A percentile compares a stretch with the other conserved stretches of the same genome.
phyloP scores from a whole-genome alignment of 345 rosid genomes.

The Ceriops decandra region DNA sequence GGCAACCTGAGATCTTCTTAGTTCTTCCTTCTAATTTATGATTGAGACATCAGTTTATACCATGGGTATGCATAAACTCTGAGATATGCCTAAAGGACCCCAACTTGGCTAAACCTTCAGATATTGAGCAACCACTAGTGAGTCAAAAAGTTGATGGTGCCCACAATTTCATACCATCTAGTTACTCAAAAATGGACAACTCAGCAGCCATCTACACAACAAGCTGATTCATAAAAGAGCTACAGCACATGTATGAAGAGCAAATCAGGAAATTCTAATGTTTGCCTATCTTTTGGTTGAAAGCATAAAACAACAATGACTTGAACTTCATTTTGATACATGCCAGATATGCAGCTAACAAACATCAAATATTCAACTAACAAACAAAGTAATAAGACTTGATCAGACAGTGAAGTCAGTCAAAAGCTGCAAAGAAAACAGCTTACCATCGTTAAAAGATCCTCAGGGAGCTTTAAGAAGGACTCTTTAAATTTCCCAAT shows the following conservation, averaged over 20 bases:
- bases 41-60: no score
- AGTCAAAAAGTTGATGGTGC: neutral
- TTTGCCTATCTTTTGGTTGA: neutral
- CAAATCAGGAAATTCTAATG: neutral
- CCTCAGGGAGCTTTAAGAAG: conserved; percentile 88
- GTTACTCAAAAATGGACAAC: neutral
- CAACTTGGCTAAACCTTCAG: neutral
- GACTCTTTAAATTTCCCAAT: conserved; percentile 80
- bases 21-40: no score
- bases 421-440: conserved; percentile 5
- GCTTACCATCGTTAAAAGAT: conserved; percentile 79
- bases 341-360: neutral
- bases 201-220: neutral
- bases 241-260: neutral
- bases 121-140: neutral
- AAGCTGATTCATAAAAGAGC: neutral
- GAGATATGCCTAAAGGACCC: no score
- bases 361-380: neutral
- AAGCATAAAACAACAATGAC: neutral
- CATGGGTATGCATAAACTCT: no score
- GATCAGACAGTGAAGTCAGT: neutral
- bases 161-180: neutral
- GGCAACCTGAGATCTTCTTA: no score
- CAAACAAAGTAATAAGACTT: no score
- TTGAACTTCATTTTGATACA: neutral